These are phyloP conservation scores for Globisporangium iwayamae DNA, from an alignment of 352 stramenopile genomes.

Conservation along the genomic window DNA sequence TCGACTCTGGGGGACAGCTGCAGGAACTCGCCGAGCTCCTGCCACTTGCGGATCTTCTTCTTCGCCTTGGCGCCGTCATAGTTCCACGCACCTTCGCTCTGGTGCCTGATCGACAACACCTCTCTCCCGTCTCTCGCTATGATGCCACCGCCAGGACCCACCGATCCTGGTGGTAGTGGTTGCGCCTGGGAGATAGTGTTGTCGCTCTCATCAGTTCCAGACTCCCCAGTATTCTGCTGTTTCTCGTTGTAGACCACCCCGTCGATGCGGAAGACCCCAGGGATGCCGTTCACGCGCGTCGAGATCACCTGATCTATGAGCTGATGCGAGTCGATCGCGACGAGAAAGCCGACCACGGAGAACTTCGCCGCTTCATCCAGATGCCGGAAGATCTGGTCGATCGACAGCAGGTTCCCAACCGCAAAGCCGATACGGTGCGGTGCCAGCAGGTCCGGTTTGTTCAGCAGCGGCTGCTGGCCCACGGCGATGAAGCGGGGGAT, in stretches of 20 bases:
- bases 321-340: slow-evolving; percentile 38
- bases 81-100: slow-evolving; percentile 42
- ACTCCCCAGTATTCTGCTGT: background rate
- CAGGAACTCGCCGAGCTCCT: slow-evolving; percentile 50
- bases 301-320: slow-evolving; percentile 74
- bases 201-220: background rate
- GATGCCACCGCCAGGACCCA: slow-evolving; percentile 12
- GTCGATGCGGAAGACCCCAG: slow-evolving; percentile 62
- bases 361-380: slow-evolving; percentile 54
- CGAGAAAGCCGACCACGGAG: slow-evolving; percentile 44
- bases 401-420: slow-evolving; percentile 54
- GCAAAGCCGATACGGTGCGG: slow-evolving; percentile 80
- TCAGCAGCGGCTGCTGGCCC: slow-evolving; percentile 56
- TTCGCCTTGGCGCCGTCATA: slow-evolving; percentile 71
- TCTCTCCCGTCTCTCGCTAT: slow-evolving; percentile 27
- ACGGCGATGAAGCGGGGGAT: slow-evolving; percentile 79
- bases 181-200: slow-evolving; percentile 1
- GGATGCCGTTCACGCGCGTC: slow-evolving; percentile 63
- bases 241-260: slow-evolving; percentile 32
- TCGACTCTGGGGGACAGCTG: slow-evolving; percentile 68
- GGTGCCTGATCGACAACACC: slow-evolving; percentile 41
- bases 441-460: slow-evolving; percentile 56
- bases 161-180: background rate
- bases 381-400: slow-evolving; percentile 66
- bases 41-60: slow-evolving; percentile 61